Base-by-base conservation (phyloP, 2,329 filamentous ascomycete species). In the Coniochaeta hoffmannii region DNA sequence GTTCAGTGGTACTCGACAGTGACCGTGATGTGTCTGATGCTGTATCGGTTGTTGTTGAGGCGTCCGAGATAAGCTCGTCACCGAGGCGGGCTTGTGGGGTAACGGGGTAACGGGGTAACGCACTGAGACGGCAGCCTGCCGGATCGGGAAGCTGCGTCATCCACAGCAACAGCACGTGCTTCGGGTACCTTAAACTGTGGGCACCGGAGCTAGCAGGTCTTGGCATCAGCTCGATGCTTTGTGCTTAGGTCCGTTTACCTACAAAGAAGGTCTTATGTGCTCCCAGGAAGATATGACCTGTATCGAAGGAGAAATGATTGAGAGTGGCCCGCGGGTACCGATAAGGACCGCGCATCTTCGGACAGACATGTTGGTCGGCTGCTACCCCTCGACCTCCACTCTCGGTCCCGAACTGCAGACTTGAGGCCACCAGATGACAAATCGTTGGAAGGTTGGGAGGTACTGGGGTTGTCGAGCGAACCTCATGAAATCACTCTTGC, bases 401-500 rank as follows among this genome's bases (percentile, higher is more conserved):
- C 4, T 46, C 41, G 41, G 41, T 46, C 41, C 41, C 41, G 41
- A 46, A 28, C 5, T 12, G 14, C n/a, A n/a, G n/a, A n/a, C 41
- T 46, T 2, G 12, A 26, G 11, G 15, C 22, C 3, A 6, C 15
- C 22, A 12, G 12, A 46, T 28, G 14, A 46, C 26, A 28, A 46
- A 46, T 19, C 41, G 26, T 15, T 26, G 19, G 5, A 15, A n/a
- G 12, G 22, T 7, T 44, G 24, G 38, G 24, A 24, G 7, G 19
- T 17, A n/a, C n/a, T n/a, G n/a, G n/a, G n/a, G n/a, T n/a, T n/a
- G n/a, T n/a, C n/a, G n/a, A n/a, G n/a, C n/a, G n/a, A n/a, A n/a
- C n/a, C n/a, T n/a, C 49, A 44, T 46, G 34, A 22, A 34, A 22
- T 24, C 28, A 28, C 26, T 50, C 54, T 72, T 71, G 11, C 72